Conservation (phyloP, 345 rosid species). For the Populus euphratica region DNA sequence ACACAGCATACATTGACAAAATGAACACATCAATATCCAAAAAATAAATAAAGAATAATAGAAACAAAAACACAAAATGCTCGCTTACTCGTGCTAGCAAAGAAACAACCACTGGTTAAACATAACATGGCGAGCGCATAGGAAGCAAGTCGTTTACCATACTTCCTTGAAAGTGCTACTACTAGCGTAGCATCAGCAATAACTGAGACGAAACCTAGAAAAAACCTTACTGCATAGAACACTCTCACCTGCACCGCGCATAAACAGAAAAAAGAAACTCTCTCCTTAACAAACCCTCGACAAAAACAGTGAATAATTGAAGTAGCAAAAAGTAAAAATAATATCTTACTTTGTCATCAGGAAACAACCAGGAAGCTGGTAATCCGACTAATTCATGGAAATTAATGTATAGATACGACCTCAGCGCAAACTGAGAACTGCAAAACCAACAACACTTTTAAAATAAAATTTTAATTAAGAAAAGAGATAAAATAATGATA, state of each 20-base stretch:
- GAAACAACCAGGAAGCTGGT: constrained; percentile 81
- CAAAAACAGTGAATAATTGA: background rate
- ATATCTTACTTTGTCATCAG: constrained; percentile 67
- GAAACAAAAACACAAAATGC: background rate
- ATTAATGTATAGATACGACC: constrained; percentile 77
- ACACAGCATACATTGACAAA: background rate
- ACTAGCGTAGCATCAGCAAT: constrained; percentile 75
- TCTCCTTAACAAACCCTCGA: background rate
- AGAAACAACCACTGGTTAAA: constrained; percentile 97
- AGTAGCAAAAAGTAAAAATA: background rate
- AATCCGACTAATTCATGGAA: constrained; percentile 77
- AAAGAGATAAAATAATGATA: too few relatives aligned
- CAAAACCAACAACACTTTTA: background rate
- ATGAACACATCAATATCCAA: background rate
- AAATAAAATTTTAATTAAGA: too few relatives aligned
- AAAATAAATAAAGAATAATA: background rate
- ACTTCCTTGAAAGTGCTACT: constrained; percentile 83
- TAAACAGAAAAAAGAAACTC: background rate
- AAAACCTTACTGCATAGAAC: constrained; percentile 89
- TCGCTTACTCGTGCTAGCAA: constrained; percentile 94
- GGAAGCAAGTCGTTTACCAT: constrained; percentile 86
- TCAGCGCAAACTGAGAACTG: constrained; percentile 91
- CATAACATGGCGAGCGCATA: constrained; percentile 94
- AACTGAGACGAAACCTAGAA: constrained; percentile 81
- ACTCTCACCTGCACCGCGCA: constrained; percentile 58